These are phyloP conservation scores for Austroboletus sp. DNA, from an alignment of 1,284 basidiomycete genomes.

Conservation along the genomic window DNA sequence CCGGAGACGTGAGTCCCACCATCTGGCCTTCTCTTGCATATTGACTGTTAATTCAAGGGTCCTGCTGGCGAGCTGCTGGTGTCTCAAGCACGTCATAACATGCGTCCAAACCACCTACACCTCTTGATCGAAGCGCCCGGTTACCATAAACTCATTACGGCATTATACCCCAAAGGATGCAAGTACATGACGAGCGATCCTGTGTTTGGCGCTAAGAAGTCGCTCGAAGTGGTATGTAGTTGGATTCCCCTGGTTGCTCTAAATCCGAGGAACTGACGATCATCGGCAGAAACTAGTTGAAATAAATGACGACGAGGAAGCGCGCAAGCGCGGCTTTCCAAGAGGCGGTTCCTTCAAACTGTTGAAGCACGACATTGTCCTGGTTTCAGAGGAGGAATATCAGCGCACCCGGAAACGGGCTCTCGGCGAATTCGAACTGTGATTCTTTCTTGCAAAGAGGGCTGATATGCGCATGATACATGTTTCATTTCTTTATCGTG, in stretches of 20 bases:
- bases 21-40: not conserved
- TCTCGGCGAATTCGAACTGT: not conserved
- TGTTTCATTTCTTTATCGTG: not conserved
- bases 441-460: not conserved
- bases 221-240: conserved; percentile 49
- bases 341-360: conserved; percentile 57
- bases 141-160: conserved; percentile 66
- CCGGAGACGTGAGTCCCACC: conserved; percentile 51
- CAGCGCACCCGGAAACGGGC: conserved; percentile 13
- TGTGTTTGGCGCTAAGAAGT: conserved; percentile 76
- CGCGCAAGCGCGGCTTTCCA: conserved; percentile 56
- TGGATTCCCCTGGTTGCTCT: conserved; percentile 28
- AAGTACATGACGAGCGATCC: conserved; percentile 59
- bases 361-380: conserved; percentile 54
- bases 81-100: conserved; percentile 62
- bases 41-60: conserved; percentile 39
- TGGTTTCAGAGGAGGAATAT: conserved; percentile 39
- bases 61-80: conserved; percentile 64
- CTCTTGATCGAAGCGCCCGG: conserved; percentile 65
- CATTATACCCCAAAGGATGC: conserved; percentile 70
- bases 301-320: conserved; percentile 48
- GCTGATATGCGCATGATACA: not conserved
- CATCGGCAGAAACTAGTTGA: conserved; percentile 47
- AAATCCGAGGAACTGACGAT: conserved; percentile 28
- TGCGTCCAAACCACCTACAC: conserved; percentile 77